These are phyloP conservation scores for Elaeis oleifera DNA, from an alignment of 202 grass and related monocot genomes.

Conservation along the genomic window DNA sequence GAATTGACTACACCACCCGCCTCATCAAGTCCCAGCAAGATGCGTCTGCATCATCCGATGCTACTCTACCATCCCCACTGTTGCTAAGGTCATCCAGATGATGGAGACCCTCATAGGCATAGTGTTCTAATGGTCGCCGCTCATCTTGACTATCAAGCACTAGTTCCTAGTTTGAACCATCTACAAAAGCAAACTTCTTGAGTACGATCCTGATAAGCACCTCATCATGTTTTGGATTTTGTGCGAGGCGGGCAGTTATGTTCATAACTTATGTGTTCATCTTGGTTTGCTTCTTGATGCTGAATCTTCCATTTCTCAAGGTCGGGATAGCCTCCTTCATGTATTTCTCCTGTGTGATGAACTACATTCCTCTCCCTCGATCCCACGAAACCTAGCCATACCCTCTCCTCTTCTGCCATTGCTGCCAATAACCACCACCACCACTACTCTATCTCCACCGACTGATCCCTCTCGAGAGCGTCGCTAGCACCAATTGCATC, in stretches of 20 bases:
- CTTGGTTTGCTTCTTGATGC: conserved; percentile 57
- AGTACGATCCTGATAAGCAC: conserved; percentile 46
- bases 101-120: conserved; percentile 63
- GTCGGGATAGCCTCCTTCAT: too few species aligned
- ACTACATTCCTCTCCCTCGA: too few species aligned
- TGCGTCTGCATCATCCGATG: conserved; percentile 54
- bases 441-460: too few species aligned
- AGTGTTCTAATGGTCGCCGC: conserved; percentile 72
- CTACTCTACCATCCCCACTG: conserved; percentile 52
- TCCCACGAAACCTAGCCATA: too few species aligned
- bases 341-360: too few species aligned
- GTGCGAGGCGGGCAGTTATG: conserved; percentile 65
- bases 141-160: conserved; percentile 80
- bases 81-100: conserved; percentile 35
- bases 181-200: conserved; percentile 73
- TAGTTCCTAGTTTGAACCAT: conserved; percentile 73
- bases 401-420: too few species aligned
- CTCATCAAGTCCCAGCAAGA: conserved; percentile 87
- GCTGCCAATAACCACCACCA: too few species aligned
- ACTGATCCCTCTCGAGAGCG: too few species aligned
- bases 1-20: conserved; percentile 68
- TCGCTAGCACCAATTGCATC: too few species aligned
- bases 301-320: too few species aligned
- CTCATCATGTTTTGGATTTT: conserved; percentile 80
- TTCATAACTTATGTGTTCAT: conserved; percentile 72